Evolutionary conservation across 805 yeast species (phyloP), one percentile per base, ranked within the genome.

Genomic region (Nakazawaea peltata): DNA sequence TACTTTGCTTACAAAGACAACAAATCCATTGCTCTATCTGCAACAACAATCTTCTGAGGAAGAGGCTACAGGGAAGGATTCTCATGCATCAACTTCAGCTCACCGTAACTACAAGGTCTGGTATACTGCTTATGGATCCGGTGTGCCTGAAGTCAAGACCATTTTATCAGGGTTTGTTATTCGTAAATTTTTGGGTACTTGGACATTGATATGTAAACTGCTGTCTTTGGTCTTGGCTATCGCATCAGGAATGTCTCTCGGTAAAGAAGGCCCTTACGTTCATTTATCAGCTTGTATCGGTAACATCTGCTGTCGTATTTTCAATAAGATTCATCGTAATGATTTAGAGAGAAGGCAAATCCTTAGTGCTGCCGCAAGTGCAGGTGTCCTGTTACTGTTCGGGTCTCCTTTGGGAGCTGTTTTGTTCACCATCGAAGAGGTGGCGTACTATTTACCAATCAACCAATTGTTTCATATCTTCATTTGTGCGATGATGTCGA

Each of bases 221-320:
- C 40, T 58, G 2, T 71, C 74, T 0, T 51, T 74, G 18, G 57
- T 72, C 2, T 59, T 72, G 25, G 69, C 77, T 3, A 71, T 74
- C 26, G 73, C 78, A 0, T 69, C 77, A 0, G 81, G 81, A 2
- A 56, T 74, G 57, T 53, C 70, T 10, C 51, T 74, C 8, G 81
- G 81, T 1, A 74, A 74, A 49, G 81, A 74, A 40, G 81, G 81
- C 3, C 81, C 81, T 0, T 74, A 64, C 45, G 81, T 74, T 16
- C 81, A 74, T 49, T 57, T 74, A 31, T 75, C 79, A 0, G 60
- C 78, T 2, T 69, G 74, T 42, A 74, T 71, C 16, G 81, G 81
- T 4, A 74, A 74, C 44, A 63, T 74, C 14, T 46, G 63, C n/a
- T 55, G 70, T 28, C 52, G 81, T 26, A 43, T 59, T 25, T 71